Conservation (phyloP, 495 filamentous ascomycete genomes). For the Beverwykella pulmonaria region DNA sequence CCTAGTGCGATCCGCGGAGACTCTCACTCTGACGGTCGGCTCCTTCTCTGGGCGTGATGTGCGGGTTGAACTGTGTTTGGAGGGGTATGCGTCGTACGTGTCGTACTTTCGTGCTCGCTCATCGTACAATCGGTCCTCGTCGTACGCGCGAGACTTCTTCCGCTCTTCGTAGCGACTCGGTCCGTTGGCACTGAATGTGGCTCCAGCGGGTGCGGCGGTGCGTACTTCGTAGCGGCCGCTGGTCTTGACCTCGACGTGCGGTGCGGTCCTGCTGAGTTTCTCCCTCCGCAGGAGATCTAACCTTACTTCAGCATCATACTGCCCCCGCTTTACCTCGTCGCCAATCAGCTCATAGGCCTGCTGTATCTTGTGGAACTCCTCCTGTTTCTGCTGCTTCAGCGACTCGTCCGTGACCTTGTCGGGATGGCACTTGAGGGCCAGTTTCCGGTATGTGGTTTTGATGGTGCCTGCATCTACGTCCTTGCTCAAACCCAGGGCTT, state of each 20-base stretch:
- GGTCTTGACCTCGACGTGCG: conserved; percentile 32
- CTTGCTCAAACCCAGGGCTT: conserved; percentile 72
- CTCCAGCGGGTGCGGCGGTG: conserved; percentile 31
- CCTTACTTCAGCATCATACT: conserved; percentile 76
- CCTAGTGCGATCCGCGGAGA: conserved; percentile 31
- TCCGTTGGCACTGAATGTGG: conserved; percentile 19
- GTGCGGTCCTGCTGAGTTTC: conserved; percentile 50
- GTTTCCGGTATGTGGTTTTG: conserved; percentile 82
- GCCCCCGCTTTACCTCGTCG: conserved; percentile 68
- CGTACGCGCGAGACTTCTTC: conserved; percentile 33
- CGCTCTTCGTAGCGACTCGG: conserved; percentile 39
- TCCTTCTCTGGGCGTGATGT: conserved; percentile 31
- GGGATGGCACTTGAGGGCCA: conserved; percentile 90
- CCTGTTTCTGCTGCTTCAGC: conserved; percentile 66
- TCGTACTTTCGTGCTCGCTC: conserved; percentile 40
- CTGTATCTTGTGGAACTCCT: conserved; percentile 92
- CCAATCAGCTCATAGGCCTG: conserved; percentile 89
- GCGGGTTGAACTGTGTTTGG: conserved; percentile 31
- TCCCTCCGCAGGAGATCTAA: conserved; percentile 62
- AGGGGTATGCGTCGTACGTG: conserved; percentile 36
- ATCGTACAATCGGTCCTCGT: conserved; percentile 42
- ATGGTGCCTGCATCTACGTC: conserved; percentile 75
- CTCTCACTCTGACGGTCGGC: conserved; percentile 13
- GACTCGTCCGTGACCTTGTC: conserved; percentile 88
- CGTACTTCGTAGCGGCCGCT: conserved; percentile 37